A percentile compares a stretch with the other conserved stretches of the same genome.
These are phyloP conservation scores for Avena insularis DNA, from an alignment of 176 grass and related monocot species.

Conservation along the genomic window DNA sequence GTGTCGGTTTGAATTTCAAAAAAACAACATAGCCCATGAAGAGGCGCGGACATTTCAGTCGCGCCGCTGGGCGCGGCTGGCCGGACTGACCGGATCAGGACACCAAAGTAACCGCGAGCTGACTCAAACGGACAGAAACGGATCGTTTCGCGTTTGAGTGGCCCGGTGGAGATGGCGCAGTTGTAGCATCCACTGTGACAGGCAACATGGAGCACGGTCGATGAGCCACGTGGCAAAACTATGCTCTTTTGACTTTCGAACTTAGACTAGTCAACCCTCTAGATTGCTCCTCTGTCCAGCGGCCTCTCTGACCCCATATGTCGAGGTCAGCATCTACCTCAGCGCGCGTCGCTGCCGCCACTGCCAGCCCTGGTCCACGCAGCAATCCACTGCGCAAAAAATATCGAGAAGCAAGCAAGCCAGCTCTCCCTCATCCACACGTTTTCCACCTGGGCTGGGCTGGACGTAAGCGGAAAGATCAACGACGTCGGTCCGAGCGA, in stretches of 20 bases:
- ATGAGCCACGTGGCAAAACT: too few species aligned
- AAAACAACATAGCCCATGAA: too few species aligned
- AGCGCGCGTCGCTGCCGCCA: not conserved
- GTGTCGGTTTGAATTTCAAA: too few species aligned
- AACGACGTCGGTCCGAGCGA: not conserved
- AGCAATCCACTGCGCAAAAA: not conserved
- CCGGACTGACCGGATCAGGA: too few species aligned
- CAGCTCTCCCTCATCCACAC: conserved; percentile 30
- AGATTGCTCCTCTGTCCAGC: not conserved
- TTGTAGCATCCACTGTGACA: too few species aligned
- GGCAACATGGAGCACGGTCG: too few species aligned
- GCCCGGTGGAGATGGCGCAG: too few species aligned
- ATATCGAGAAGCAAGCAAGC: not conserved
- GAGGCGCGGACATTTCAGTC: too few species aligned
- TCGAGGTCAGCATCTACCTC: conserved; percentile 1
- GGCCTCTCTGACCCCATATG: not conserved
- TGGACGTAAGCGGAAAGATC: not conserved
- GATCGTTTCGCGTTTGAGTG: too few species aligned
- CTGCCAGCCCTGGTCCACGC: not conserved
- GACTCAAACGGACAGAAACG: too few species aligned
- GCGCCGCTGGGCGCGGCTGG: too few species aligned
- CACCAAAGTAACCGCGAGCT: too few species aligned
- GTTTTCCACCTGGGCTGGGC: conserved; percentile 29
- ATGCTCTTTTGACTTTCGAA: conserved; percentile 1
- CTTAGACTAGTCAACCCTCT: not conserved